phyloP scores from a whole-genome alignment of 306 rosid species.

The Abrus pulchellus region DNA sequence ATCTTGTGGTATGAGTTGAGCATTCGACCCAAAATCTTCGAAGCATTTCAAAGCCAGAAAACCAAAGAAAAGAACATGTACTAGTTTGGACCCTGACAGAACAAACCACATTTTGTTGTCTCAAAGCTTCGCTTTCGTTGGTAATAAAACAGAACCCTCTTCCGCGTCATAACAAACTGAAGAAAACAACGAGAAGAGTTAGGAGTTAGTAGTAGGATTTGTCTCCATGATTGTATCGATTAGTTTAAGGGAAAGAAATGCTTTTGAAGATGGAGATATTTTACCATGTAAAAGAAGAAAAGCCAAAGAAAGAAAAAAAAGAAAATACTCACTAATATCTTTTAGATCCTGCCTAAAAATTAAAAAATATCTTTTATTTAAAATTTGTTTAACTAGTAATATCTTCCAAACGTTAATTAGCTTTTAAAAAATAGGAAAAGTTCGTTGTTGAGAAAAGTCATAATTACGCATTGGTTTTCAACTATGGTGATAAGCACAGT shows the following conservation, averaged over 20 bases:
- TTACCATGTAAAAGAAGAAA: neutral
- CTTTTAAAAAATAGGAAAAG: no score
- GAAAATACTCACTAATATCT: no score
- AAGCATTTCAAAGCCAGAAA: slow-evolving; percentile 55
- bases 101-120: slow-evolving; percentile 51
- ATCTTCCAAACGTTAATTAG: no score
- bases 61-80: slow-evolving; percentile 40
- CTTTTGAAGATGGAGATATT: neutral
- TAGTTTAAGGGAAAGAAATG: neutral
- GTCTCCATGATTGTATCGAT: neutral
- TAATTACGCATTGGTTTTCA: neutral
- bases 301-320: neutral
- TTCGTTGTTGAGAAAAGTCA: neutral
- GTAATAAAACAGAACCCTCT: neutral
- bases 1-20: slow-evolving; percentile 65
- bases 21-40: slow-evolving; percentile 55
- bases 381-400: no score
- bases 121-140: neutral
- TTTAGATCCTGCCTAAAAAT: no score
- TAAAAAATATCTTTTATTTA: no score
- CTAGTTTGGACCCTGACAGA: slow-evolving; percentile 39
- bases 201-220: neutral
- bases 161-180: neutral
- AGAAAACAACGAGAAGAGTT: neutral
- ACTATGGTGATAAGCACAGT: neutral